Base-by-base conservation (phyloP, 768 basidiomycete species). In the Leccinum pellstonianum region DNA sequence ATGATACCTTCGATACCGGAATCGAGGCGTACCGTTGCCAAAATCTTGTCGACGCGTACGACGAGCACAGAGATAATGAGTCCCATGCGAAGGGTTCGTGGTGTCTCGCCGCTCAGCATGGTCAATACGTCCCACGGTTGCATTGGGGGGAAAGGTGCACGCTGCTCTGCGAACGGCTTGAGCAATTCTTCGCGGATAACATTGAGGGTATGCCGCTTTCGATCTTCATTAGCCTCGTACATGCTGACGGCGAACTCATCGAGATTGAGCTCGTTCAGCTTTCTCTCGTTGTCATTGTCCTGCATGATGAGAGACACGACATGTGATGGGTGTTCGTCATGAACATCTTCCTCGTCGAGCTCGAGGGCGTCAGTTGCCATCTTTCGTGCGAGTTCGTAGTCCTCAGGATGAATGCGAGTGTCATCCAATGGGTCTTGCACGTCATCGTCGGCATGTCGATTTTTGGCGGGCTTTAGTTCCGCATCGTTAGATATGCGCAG, bases 281-380 rank as follows among this genome's bases (percentile, higher is more conserved):
- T 96, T 67, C 80, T 83, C 58, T 84, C 88, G 64, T 85, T 86
- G 61, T 93, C 87, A 27, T 75, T 78, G 70, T 96, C 93, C 46
- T 85, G 80, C 87, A 97, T 93, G 70, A 99, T 88, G 50, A 87
- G 76, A 14, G 84, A 83, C 49, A 99, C 93, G 8, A 92, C 89
- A 65, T 90, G 86, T 2, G 97, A 98, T 27, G 95, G 91, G 70
- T 96, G 91, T 67, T 91, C 86, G 64, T 93, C 92, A 57, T 91
- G 91, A 35, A 94, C 82, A 76, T 99, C 97, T 73, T 98, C 97
- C 68, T 96, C 95, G 64, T 99, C 97, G n/a, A 93, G 82, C 69
- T 98, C 97, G 14, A 98, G 82, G 5, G 96, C 94, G 74, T 98
- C 95, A 19, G 93, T 91, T 38, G 96, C 96, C 95, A 99, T 97